A percentile compares a stretch with the other conserved stretches of the same genome.
Conservation (phyloP, 768 basidiomycete genomes). For the Auriscalpium orientale region DNA sequence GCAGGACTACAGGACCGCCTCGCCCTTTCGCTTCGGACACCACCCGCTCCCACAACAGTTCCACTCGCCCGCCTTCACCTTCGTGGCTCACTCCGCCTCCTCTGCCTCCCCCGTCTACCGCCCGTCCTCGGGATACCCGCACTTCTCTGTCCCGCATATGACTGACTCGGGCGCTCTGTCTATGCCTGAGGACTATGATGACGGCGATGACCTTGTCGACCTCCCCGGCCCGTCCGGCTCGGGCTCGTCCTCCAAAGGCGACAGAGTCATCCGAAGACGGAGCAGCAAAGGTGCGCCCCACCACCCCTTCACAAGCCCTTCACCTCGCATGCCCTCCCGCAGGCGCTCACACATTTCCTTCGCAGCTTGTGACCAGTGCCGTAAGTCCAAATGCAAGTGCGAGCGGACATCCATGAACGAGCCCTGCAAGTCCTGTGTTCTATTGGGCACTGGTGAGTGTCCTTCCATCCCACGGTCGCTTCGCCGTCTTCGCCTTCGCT, state of each 20-base stretch:
- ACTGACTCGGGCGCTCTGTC: slow-evolving; percentile 27
- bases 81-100: slow-evolving; percentile 14
- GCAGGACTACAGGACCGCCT: not conserved
- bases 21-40: slow-evolving; percentile 17
- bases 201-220: slow-evolving; percentile 33
- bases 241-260: slow-evolving; percentile 17
- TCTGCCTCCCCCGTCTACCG: not conserved
- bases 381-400: slow-evolving; percentile 73
- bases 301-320: not conserved
- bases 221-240: slow-evolving; percentile 16
- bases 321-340: slow-evolving; percentile 1
- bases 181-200: slow-evolving; percentile 59
- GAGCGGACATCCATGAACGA: slow-evolving; percentile 55
- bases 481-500: not conserved
- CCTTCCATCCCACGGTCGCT: not conserved
- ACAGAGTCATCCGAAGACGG: slow-evolving; percentile 57
- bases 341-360: not conserved
- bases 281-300: slow-evolving; percentile 61
- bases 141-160: slow-evolving; percentile 6
- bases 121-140: slow-evolving; percentile 1
- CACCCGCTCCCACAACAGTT: slow-evolving; percentile 16
- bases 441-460: slow-evolving; percentile 60
- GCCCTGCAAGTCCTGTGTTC: slow-evolving; percentile 70
- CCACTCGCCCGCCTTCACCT: slow-evolving; percentile 6
- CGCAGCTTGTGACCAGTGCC: slow-evolving; percentile 67